Evolutionary conservation across 2,329 filamentous ascomycete species (phyloP).

Genomic region (Epichloe coenophiala): DNA sequence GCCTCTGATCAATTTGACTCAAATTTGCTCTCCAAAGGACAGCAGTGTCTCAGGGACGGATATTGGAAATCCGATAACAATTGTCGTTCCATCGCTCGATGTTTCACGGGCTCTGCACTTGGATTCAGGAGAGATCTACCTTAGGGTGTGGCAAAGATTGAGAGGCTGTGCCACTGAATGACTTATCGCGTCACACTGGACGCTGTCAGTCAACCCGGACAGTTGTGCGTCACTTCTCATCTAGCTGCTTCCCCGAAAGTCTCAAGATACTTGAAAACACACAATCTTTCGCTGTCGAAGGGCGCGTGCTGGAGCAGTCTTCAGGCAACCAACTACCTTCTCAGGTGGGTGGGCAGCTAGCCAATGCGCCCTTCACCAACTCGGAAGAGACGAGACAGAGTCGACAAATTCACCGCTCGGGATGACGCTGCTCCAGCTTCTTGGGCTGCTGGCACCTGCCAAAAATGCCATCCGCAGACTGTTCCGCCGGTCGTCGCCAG

Average conservation of each 20-base stretch:
- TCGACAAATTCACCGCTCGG: not conserved
- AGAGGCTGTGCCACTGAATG: not conserved
- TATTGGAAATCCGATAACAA: too few relatives aligned
- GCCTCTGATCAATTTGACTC: too few relatives aligned
- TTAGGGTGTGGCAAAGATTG: not conserved
- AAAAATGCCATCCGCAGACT: conserved; percentile 18
- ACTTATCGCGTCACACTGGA: not conserved
- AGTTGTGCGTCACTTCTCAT: not conserved
- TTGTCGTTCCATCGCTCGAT: too few relatives aligned
- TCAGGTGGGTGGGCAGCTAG: too few relatives aligned
- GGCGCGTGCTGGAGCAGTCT: too few relatives aligned
- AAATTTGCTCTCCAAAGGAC: too few relatives aligned
- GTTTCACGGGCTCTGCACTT: not conserved
- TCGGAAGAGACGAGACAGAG: not conserved
- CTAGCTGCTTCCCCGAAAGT: too few relatives aligned
- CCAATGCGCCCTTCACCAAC: too few relatives aligned
- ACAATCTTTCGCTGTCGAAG: too few relatives aligned
- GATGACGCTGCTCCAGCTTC: conserved; percentile 17
- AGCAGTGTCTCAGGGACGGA: too few relatives aligned
- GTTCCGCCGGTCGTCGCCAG: conserved; percentile 16
- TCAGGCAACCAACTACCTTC: too few relatives aligned
- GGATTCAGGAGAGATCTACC: not conserved
- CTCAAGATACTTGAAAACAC: too few relatives aligned
- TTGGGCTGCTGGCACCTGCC: conserved; percentile 18
- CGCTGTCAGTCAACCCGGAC: not conserved